phyloP scores from a whole-genome alignment of 331 rosid species.

The Malus hybrid region DNA sequence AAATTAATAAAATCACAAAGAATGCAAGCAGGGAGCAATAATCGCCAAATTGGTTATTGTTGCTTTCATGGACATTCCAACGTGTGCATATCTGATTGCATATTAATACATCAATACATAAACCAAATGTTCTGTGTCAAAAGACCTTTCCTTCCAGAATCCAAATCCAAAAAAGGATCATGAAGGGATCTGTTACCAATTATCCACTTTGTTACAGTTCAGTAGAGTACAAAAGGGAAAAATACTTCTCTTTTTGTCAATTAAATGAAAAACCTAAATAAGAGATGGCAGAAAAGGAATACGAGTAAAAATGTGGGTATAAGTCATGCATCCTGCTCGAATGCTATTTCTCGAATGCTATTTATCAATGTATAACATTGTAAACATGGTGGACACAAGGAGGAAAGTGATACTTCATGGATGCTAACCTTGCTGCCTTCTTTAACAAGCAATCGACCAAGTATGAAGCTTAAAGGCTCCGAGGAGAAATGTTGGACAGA shows the following conservation, averaged over 20 bases:
- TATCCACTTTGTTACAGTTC: neutral
- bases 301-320: neutral
- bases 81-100: neutral
- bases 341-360: neutral
- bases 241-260: neutral
- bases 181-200: neutral
- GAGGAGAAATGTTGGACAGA: constrained; percentile 69
- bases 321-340: neutral
- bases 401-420: neutral
- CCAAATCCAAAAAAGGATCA: neutral
- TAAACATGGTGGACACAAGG: neutral
- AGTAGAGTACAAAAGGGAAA: neutral
- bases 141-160: neutral
- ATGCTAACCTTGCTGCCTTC: constrained; percentile 50
- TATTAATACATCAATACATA: neutral
- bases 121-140: neutral
- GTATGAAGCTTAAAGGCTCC: constrained; percentile 70
- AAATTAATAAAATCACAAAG: neutral
- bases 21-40: neutral
- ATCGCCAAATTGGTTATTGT: neutral
- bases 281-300: neutral
- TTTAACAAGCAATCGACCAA: constrained; percentile 35
- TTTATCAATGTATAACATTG: neutral
- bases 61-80: neutral
- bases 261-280: neutral